Evolutionary conservation across 148 eudicot genomes (phyloP).

Genomic region (Heliamphora exappendiculata): DNA sequence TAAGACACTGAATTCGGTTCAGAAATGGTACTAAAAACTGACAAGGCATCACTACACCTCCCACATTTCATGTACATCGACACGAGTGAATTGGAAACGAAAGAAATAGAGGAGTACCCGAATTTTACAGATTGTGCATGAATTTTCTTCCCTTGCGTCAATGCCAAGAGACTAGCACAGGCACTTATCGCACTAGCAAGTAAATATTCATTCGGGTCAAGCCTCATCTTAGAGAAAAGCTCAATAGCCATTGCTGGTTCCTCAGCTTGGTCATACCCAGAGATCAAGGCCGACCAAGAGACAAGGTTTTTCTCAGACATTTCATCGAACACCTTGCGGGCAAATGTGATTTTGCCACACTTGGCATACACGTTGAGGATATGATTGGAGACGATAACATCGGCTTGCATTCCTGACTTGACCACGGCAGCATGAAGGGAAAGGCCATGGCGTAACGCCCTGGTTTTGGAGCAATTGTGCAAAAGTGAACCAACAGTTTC

Average conservation of each 20-base stretch:
- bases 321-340: slow-evolving; percentile 28
- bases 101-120: slow-evolving; percentile 24
- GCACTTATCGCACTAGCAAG: slow-evolving; percentile 49
- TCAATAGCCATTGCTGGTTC: slow-evolving; percentile 24
- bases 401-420: slow-evolving; percentile 21
- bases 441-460: slow-evolving; percentile 19
- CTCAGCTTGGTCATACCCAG: slow-evolving; percentile 43
- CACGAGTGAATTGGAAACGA: slow-evolving; percentile 42
- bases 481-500: slow-evolving; percentile 30
- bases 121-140: slow-evolving; percentile 36
- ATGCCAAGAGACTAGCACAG: slow-evolving; percentile 30
- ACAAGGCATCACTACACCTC: slow-evolving; percentile 31
- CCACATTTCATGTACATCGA: slow-evolving; percentile 50
- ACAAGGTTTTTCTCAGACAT: slow-evolving; percentile 41
- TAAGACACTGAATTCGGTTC: slow-evolving; percentile 32
- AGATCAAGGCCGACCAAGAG: slow-evolving; percentile 43
- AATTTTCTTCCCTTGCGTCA: slow-evolving; percentile 33
- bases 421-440: slow-evolving; percentile 29
- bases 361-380: slow-evolving; percentile 35
- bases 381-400: slow-evolving; percentile 25
- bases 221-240: slow-evolving; percentile 25
- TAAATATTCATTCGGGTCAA: slow-evolving; percentile 39
- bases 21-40: slow-evolving; percentile 14
- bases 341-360: slow-evolving; percentile 20
- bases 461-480: slow-evolving; percentile 30